Base-by-base conservation (phyloP, 2,329 filamentous ascomycete species). In the Cladophialophora chaetospira region DNA sequence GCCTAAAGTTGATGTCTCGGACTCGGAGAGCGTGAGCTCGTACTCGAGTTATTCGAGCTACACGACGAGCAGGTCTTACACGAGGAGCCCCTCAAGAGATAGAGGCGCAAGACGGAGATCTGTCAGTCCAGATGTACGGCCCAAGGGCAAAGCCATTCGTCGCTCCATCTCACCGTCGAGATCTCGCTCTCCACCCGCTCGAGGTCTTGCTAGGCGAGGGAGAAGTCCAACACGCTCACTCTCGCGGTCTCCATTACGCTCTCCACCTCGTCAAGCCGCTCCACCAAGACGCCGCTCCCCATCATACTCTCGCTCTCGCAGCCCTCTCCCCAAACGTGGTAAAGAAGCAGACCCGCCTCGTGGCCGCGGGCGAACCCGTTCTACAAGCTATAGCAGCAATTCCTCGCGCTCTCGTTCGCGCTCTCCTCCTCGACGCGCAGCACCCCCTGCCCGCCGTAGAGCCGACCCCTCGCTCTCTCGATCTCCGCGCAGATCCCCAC, bases 41-140 rank as follows among this genome's bases (percentile, higher is more conserved):
- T 84, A 86, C 8, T 91, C 87, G 6, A 91, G 88, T 73, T 93
- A 91, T 69, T 91, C 87, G 0, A 91, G 88, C 17, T 89, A 89
- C 68, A 72, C 71, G 19, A 69, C 68, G 43, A 71, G 71, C 29
- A 73, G 61, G 9, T 67, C 66, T 3, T 56, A 44, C 23, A 62
- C 63, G 10, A 61, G 63, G 36, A 65, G 59, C 28, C 60, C 52
- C 10, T 62, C 65, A 33, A 55, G 48, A 35, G 47, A 61, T 45
- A 51, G 49, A 35, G 48, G 70, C 3, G 28, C 26, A 11, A 53
- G 55, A 65, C 66, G 23, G 69, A 68, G 25, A 31, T 47, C 54
- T 31, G 19, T 49, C 36, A 69, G 66, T 51, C 63, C 63, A n/a
- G 65, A 63, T 23, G 61, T n/a, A 19, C 35, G 60, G 26, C 46